A percentile compares a stretch with the other conserved stretches of the same genome.
phyloP scores from a whole-genome alignment of 2,329 filamentous ascomycete genomes.

The Fusarium tuaranense region DNA sequence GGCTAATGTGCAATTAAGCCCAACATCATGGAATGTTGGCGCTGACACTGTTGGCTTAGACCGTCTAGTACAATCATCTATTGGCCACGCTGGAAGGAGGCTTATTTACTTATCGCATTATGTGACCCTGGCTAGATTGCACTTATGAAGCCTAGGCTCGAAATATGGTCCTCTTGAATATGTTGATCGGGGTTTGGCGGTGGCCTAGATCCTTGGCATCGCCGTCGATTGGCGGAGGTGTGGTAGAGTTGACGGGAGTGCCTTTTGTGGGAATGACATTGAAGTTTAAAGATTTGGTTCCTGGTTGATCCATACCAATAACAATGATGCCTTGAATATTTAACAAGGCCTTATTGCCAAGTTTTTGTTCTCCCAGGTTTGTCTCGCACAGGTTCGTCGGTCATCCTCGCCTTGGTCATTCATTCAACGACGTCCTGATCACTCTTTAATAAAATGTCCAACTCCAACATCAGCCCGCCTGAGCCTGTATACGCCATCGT shows the following conservation, averaged over 20 bases:
- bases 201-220: neutral
- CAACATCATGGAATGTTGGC: neutral
- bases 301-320: neutral
- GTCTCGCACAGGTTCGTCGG: neutral
- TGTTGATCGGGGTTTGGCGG: neutral
- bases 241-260: neutral
- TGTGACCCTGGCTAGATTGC: neutral
- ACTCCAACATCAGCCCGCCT: neutral
- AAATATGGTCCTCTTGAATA: neutral
- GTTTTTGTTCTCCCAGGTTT: neutral
- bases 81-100: neutral
- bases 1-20: neutral
- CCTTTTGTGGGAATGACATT: neutral
- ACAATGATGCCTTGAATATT: neutral
- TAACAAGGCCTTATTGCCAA: neutral
- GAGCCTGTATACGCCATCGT: neutral
- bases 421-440: neutral
- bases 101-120: neutral
- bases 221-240: neutral
- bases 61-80: neutral
- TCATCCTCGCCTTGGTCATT: neutral
- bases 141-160: neutral
- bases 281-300: neutral
- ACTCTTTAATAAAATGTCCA: neutral
- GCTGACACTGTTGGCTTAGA: neutral